phyloP scores from a whole-genome alignment of 306 rosid species.

The Acacia acuminata region DNA sequence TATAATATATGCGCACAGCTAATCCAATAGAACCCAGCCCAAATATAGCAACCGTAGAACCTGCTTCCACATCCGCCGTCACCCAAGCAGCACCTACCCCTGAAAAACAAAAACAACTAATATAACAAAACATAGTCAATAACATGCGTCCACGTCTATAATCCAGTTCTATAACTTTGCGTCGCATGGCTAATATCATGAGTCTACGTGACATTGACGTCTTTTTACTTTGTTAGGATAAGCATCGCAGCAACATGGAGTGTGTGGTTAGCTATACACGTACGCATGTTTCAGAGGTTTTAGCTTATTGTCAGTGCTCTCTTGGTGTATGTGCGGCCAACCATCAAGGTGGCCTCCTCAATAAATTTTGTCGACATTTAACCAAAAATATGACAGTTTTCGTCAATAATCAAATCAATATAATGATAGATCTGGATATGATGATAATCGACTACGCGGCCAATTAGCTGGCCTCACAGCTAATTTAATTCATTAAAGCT shows the following conservation, averaged over 20 bases:
- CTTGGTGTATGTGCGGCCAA: neutral
- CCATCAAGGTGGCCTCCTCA: neutral
- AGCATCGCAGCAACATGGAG: neutral
- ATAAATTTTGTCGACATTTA: no score
- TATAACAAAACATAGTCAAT: neutral
- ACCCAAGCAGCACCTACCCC: constrained; percentile 97
- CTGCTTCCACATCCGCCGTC: constrained; percentile 76
- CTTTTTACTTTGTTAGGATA: neutral
- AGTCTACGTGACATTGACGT: neutral
- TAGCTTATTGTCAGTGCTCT: no score
- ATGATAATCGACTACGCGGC: neutral
- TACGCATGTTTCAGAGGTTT: no score
- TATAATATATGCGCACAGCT: constrained; percentile 68
- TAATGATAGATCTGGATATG: neutral
- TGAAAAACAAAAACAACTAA: constrained; percentile 22
- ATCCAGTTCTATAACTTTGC: neutral
- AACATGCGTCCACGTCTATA: neutral
- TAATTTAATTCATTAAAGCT: no score
- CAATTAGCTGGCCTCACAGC: no score
- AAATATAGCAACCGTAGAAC: constrained; percentile 80
- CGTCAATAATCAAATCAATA: no score
- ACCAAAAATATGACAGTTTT: neutral
- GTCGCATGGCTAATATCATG: neutral
- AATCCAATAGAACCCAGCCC: constrained; percentile 87
- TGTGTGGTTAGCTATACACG: no score